phyloP scores from a whole-genome alignment of 371 early-diverging fungal genomes.

The Funneliformis caledonium region DNA sequence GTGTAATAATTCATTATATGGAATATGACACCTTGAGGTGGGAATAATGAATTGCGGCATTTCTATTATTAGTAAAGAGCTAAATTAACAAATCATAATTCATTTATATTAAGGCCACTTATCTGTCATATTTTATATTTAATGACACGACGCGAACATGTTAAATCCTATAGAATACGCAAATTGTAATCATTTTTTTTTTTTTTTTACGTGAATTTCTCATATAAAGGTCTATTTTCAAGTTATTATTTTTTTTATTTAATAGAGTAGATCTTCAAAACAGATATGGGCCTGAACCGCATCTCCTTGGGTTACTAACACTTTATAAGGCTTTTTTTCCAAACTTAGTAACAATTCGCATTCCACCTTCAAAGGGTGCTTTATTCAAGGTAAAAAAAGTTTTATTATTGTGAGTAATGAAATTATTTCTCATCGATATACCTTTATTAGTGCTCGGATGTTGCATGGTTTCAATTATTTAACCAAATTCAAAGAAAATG shows the following conservation, averaged over 20 bases:
- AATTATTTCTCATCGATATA: background rate
- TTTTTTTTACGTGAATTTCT: background rate
- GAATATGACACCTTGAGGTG: slow-evolving; percentile 29
- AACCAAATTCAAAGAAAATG: slow-evolving; percentile 26
- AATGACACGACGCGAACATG: slow-evolving; percentile 32
- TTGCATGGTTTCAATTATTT: slow-evolving; percentile 4
- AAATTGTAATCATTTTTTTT: slow-evolving; percentile 17
- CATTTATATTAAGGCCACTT: background rate
- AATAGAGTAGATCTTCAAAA: slow-evolving; percentile 14
- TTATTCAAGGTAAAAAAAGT: slow-evolving; percentile 11
- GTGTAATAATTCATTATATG: slow-evolving; percentile 32
- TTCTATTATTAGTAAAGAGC: background rate
- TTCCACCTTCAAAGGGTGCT: background rate
- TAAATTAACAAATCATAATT: background rate
- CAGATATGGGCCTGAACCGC: slow-evolving; percentile 10
- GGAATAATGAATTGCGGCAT: background rate
- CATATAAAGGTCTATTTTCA: background rate
- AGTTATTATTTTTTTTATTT: background rate
- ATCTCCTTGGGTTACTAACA: slow-evolving; percentile 19
- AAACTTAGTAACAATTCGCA: background rate
- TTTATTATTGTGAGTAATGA: background rate
- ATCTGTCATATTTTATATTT: slow-evolving; percentile 24
- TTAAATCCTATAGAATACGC: slow-evolving; percentile 27
- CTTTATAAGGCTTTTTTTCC: slow-evolving; percentile 29
- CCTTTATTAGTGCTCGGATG: slow-evolving; percentile 21